Evolutionary conservation across 179 eudicot genomes (phyloP).

Genomic region (Drosera spatulata): DNA sequence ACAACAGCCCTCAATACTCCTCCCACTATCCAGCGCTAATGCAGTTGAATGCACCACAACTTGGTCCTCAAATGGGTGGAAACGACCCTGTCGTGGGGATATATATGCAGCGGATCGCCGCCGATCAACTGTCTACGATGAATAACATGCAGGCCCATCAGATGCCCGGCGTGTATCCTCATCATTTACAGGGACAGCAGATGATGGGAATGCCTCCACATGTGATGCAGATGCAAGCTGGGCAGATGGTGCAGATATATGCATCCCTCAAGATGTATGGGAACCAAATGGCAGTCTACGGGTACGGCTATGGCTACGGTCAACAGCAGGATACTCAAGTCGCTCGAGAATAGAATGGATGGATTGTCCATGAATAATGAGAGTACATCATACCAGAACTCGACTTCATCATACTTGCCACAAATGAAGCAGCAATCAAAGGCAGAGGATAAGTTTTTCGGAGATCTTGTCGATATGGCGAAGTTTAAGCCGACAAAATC

Average conservation of each 20-base stretch:
- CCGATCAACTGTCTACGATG: constrained; percentile 19
- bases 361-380: constrained; percentile 52
- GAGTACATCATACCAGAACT: constrained; percentile 23
- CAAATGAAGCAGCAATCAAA: constrained; percentile 56
- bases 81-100: constrained; percentile 22
- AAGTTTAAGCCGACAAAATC: constrained; percentile 49
- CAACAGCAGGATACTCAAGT: constrained; percentile 60
- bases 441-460: constrained; percentile 84
- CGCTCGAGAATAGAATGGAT: constrained; percentile 55
- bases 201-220: constrained; percentile 41
- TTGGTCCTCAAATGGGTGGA: constrained; percentile 16
- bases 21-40: constrained; percentile 13
- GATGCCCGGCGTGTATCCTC: constrained; percentile 20
- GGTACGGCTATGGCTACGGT: constrained; percentile 51
- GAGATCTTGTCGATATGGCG: constrained; percentile 82
- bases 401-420: constrained; percentile 50
- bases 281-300: constrained; percentile 46
- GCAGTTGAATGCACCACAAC: constrained; percentile 21
- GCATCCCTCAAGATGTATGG: constrained; percentile 61
- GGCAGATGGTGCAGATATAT: constrained; percentile 44
- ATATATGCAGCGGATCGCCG: constrained; percentile 23
- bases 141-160: constrained; percentile 14
- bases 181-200: constrained; percentile 8
- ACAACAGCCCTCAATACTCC: constrained; percentile 10
- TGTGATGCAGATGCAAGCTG: constrained; percentile 43